Base-by-base conservation (phyloP, 306 rosid species). In the Trichosanthes truncata region DNA sequence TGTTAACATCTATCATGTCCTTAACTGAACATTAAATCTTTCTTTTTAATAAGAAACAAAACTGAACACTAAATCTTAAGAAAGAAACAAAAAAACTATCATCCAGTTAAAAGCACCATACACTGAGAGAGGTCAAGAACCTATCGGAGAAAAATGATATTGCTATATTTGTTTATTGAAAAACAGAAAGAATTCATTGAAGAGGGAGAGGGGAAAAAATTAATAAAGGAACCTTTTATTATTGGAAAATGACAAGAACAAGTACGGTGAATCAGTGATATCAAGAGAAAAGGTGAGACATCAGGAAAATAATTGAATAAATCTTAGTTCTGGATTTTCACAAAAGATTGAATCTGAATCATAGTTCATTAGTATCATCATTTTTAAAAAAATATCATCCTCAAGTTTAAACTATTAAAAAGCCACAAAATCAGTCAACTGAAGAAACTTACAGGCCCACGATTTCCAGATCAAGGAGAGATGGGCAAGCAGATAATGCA, bases 391-490 rank as follows among this genome's bases (percentile, higher is more conserved):
- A 73, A n/a, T 21, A 56, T 14, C 9, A 61, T 62, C 57, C 76
- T 15, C 78, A 43, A 65, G 80, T 29, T 73, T 65, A 71, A 76
- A 79, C 74, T 38, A 77, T 74, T 62, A 81, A 80, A 46, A 84
- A 76, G 38, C n/a, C 59, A 74, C 17, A 68, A 77, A 49, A 26
- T 77, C 49, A 29, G 41, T 52, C 71, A 79, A 65, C 79, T 66
- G 77, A 63, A 81, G 45, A 59, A 83, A 90, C 98, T 87, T 93
- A 95, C 99, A 95, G 95, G 89, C 97, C 97, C 80, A 95, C 94
- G 59, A 95, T 90, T 91, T 95, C 98, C 85, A 93, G 85, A 87
- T 95, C 99, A 82, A 91, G 91, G 69, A 95, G 98, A 83, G 91
- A 87, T 40, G 93, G 97, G 82, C 99, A 95, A 31, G 93, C 94